phyloP scores from a whole-genome alignment of 1,139 yeast species.

The Taphrina flavorubra region DNA sequence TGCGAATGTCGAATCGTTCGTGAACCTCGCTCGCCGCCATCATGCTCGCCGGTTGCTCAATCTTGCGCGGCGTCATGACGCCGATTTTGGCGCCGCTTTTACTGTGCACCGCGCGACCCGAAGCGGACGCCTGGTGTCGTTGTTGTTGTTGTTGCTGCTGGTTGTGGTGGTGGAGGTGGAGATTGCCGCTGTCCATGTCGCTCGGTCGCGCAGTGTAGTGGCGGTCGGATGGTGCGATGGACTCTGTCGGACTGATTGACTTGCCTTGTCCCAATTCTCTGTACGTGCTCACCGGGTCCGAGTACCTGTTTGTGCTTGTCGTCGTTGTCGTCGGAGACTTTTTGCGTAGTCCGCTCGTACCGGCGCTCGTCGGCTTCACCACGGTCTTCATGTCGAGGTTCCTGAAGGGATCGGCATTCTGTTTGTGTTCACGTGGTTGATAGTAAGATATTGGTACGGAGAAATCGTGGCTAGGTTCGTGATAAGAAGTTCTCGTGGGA shows the following conservation, averaged over 20 bases:
- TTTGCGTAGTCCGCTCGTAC: conserved; percentile 4
- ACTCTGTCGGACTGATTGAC: background rate
- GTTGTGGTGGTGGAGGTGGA: no score
- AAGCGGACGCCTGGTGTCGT: background rate
- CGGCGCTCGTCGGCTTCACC: background rate
- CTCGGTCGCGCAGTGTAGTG: conserved; percentile 8
- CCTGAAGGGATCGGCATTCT: conserved; percentile 18
- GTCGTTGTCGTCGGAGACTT: background rate
- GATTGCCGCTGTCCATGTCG: no score
- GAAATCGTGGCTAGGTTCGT: background rate
- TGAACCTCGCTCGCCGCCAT: conserved; percentile 20
- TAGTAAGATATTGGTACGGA: conserved; percentile 24
- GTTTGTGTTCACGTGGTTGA: conserved; percentile 5
- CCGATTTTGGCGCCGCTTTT: background rate
- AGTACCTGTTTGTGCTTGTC: background rate
- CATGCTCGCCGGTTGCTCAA: conserved; percentile 13
- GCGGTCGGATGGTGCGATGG: background rate
- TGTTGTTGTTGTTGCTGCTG: no score
- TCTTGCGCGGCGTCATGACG: conserved; percentile 7
- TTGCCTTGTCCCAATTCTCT: background rate
- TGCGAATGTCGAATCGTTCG: conserved; percentile 20
- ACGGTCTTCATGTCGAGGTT: conserved; percentile 25
- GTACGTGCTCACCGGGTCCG: conserved; percentile 2
- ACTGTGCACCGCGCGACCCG: background rate
- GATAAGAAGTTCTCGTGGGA: conserved; percentile 2